Conservation (phyloP, 192 early-diverging fungal genomes). For the Backusella psychrophila region DNA sequence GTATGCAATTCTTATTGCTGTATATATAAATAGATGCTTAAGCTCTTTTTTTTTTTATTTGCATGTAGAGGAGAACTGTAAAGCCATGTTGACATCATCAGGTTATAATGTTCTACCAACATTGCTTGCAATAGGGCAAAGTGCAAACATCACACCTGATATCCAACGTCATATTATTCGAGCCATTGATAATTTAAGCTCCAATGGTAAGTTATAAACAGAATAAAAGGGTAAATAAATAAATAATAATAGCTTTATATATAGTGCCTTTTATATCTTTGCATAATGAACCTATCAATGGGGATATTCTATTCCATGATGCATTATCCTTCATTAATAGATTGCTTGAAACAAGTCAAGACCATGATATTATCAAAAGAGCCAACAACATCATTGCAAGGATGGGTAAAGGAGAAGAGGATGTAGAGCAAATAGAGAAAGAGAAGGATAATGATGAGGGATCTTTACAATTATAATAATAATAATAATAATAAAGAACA, state of each 20-base stretch:
- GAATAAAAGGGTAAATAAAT: too few species aligned
- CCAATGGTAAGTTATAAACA: slow-evolving; percentile 16
- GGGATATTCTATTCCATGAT: not conserved
- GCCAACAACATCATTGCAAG: not conserved
- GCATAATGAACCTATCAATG: not conserved
- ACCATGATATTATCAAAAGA: slow-evolving; percentile 11
- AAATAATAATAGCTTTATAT: not conserved
- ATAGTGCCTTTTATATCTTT: not conserved
- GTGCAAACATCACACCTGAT: slow-evolving; percentile 36
- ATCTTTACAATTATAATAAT: not conserved
- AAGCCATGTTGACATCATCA: slow-evolving; percentile 1
- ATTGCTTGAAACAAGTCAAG: slow-evolving; percentile 7
- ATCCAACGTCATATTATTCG: slow-evolving; percentile 54
- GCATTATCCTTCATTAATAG: not conserved
- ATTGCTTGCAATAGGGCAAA: slow-evolving; percentile 37
- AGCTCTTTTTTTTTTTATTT: slow-evolving; percentile 2
- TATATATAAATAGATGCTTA: not conserved
- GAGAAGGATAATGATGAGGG: not conserved
- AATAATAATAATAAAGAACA: not conserved
- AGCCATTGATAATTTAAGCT: slow-evolving; percentile 53
- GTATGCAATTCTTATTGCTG: slow-evolving; percentile 17
- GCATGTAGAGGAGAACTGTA: slow-evolving; percentile 21
- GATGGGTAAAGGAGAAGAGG: not conserved
- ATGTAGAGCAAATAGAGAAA: not conserved
- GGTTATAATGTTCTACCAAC: slow-evolving; percentile 33